phyloP scores from a whole-genome alignment of 2,329 filamentous ascomycete genomes.

The Fusarium beomiforme region DNA sequence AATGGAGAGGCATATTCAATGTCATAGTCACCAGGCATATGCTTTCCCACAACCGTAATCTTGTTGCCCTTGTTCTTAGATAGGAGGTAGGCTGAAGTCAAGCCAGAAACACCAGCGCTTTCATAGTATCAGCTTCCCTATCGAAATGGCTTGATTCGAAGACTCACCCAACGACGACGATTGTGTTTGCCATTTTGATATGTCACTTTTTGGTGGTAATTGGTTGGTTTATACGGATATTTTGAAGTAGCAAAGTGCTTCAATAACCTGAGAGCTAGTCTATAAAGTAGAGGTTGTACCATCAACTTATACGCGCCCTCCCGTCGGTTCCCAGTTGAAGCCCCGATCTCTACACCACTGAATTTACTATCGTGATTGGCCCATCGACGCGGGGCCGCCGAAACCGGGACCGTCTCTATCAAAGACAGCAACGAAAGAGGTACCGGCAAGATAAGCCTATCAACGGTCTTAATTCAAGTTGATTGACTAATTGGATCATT shows the following conservation, averaged over 20 bases:
- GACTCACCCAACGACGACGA: conserved; percentile 50
- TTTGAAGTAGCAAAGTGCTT: neutral
- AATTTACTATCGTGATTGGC: conserved; percentile 23
- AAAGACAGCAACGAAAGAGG: neutral
- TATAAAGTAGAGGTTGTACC: neutral
- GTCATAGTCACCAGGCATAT: conserved; percentile 94
- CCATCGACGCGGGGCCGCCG: conserved; percentile 4
- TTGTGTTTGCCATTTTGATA: conserved; percentile 44
- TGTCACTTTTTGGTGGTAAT: neutral
- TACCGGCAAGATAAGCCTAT: conserved; percentile 12
- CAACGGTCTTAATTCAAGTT: neutral
- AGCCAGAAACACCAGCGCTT: conserved; percentile 61
- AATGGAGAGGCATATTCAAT: conserved; percentile 91
- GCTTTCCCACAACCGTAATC: conserved; percentile 81
- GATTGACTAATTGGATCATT: conserved; percentile 2
- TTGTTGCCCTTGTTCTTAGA: conserved; percentile 55
- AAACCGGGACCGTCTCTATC: conserved; percentile 5
- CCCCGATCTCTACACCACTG: conserved; percentile 10
- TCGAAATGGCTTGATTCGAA: neutral
- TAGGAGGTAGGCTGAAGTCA: conserved; percentile 61
- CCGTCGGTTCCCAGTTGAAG: conserved; percentile 26
- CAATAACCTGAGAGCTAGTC: neutral
- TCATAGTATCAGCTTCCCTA: neutral
- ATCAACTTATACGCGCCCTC: conserved; percentile 13
- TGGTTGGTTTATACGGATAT: neutral